Conservation (phyloP, 2,329 filamentous ascomycete species). For the Sporothrix humicola region DNA sequence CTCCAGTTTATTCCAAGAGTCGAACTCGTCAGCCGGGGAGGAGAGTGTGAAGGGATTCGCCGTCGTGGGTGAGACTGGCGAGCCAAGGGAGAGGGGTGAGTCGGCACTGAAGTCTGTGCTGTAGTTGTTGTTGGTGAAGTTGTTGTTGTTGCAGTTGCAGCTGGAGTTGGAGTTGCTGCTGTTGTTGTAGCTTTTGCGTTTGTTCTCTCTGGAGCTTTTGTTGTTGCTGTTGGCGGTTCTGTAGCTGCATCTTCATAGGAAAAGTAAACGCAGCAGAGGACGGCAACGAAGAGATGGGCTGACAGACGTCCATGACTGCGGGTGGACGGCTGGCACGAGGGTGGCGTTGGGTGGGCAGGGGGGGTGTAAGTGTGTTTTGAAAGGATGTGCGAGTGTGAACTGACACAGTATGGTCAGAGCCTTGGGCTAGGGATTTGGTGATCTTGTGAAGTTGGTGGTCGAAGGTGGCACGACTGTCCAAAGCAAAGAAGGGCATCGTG, state of each 20-base stretch:
- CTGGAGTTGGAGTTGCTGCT: constrained; percentile 38
- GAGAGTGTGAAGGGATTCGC: constrained; percentile 41
- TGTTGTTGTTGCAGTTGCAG: constrained; percentile 28
- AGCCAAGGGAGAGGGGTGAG: constrained; percentile 46
- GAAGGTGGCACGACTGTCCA: constrained; percentile 30
- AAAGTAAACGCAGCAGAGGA: constrained; percentile 27
- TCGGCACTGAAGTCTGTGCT: constrained; percentile 46
- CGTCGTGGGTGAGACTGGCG: constrained; percentile 44
- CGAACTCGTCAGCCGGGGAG: constrained; percentile 41
- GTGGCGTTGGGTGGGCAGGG: constrained; percentile 31
- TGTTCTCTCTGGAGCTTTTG: constrained; percentile 37
- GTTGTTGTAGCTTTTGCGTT: constrained; percentile 40
- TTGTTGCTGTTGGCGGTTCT: constrained; percentile 40
- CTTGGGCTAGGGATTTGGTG: constrained; percentile 27
- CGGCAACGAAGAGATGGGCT: constrained; percentile 29
- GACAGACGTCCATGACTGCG: constrained; percentile 31
- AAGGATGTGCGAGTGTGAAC: constrained; percentile 16
- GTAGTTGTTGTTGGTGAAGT: constrained; percentile 35
- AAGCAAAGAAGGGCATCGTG: constrained; percentile 28
- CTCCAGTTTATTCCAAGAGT: constrained; percentile 42
- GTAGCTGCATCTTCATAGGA: constrained; percentile 29
- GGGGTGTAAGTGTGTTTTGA: neutral
- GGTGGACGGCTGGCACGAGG: constrained; percentile 20
- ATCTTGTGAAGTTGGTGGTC: constrained; percentile 24
- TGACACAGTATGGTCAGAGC: constrained; percentile 26